phyloP scores from a whole-genome alignment of 768 basidiomycete genomes.

The Amylocystis lapponica region DNA sequence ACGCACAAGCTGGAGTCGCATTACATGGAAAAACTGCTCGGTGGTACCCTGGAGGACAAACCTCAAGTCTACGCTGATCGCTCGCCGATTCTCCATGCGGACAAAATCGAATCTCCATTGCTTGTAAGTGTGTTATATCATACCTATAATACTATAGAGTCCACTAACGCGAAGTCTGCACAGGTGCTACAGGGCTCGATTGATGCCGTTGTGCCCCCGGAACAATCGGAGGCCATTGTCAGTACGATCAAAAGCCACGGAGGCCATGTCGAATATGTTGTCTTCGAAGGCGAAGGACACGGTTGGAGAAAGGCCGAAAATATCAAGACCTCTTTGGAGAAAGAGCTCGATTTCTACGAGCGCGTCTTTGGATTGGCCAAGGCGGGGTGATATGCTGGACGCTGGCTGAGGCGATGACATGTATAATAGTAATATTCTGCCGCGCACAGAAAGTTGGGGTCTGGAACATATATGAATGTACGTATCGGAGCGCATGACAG shows the following conservation, averaged over 20 bases:
- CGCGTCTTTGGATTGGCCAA: slow-evolving; percentile 32
- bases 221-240: slow-evolving; percentile 56
- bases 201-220: slow-evolving; percentile 62
- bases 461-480: too few species aligned
- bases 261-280: slow-evolving; percentile 51
- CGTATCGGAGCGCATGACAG: too few species aligned
- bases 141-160: not conserved
- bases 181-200: slow-evolving; percentile 64
- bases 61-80: slow-evolving; percentile 53
- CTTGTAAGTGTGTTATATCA: slow-evolving; percentile 48
- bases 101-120: slow-evolving; percentile 56
- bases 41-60: slow-evolving; percentile 46
- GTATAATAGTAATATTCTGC: too few species aligned
- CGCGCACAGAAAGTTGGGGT: too few species aligned
- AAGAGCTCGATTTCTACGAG: slow-evolving; percentile 51
- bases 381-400: too few species aligned
- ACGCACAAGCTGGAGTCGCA: slow-evolving; percentile 70
- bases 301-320: slow-evolving; percentile 54
- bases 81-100: slow-evolving; percentile 58
- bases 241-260: slow-evolving; percentile 43
- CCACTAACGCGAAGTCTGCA: not conserved
- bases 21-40: slow-evolving; percentile 61
- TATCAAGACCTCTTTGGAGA: slow-evolving; percentile 46
- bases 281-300: slow-evolving; percentile 64
- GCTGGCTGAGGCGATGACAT: too few species aligned